Evolutionary conservation across 2,329 filamentous ascomycete species (phyloP), one percentile per base, ranked within the genome.

Genomic region (Diaporthe sp.): DNA sequence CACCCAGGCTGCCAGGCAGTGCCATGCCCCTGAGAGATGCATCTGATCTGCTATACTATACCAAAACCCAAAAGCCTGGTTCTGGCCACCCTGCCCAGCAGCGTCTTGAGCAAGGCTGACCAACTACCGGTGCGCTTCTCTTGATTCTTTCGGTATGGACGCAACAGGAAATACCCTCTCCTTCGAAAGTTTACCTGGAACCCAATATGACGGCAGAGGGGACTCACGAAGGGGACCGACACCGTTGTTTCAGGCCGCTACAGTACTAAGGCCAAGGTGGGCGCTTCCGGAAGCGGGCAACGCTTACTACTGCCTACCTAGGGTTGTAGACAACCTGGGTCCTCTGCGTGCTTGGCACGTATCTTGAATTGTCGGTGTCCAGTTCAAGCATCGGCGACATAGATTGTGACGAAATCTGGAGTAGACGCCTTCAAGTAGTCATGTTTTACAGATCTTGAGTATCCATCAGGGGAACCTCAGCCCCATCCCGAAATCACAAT

Each of bases 11-110:
- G 61, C 42, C 34, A 28, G 34, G 58, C 25, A 46, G 61, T 22
- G 9, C 19, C 19, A 31, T 65, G 42, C 71, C 71, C 71, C 71
- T 73, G 71, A 65, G 28, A 31, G 46, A 46, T 55, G 71, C 71
- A 72, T 65, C 58, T 44, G 58, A 72, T 44, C 34, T 44, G 37
- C 58, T 42, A 19, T 71, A 25, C 58, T 42, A 19, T 71, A 25
- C 31, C 34, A n/a, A 44, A 8, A 34, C 5, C 17, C 37, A 71
- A 25, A 28, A 19, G 31, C 31, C 44, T 28, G 46, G 28, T 17
- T 19, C 19, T 28, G 31, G 46, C n/a, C 31, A 19, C 31, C 44
- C 10, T 25, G 12, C 22, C 44, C 34, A 51, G 4, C 46, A 31
- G n/a, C 49, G 8, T 42, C 49, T 53, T 34, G 44, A 28, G 34